Base-by-base conservation (phyloP, 257 asterid species). In the Lycium barbarum region DNA sequence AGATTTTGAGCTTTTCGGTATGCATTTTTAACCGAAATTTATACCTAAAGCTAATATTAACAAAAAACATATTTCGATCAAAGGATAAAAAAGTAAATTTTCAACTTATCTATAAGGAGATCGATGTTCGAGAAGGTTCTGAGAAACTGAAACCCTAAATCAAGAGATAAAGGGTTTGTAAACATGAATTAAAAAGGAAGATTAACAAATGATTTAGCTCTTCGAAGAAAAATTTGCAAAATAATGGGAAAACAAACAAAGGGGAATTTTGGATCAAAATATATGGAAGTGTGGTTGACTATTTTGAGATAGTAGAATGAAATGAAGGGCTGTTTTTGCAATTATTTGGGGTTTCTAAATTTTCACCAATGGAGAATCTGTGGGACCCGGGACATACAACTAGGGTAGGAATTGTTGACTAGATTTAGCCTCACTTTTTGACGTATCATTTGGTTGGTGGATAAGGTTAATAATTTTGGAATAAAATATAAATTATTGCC, bases 111-210 rank as follows among this genome's bases (percentile, higher is more conserved):
- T 5, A 73, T 11, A 45, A n/a, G 38, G 59, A 73, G 14, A 49
- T 49, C 62, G 22, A 9, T n/a, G 4, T 73, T 47, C 59, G 6
- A 47, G 59, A 73, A 73, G 40, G 59, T 73, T 73, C 80, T 47
- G 38, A 73, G 40, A 49, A 74, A 49, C 62, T 20, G 38, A 74
- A 74, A 74, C 81, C 81, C 81, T 74, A 74, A 71, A 9, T n/a
- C 38, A 0, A 55, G 4, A 54, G 4, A 40, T 6, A 40, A 40
- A 40, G 45, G 45, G 6, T 40, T 40, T 40, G 45, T 2, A 5
- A 40, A 26, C 33, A 26, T 26, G 33, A 26, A 26, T 26, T 26
- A 26, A 17, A 40, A 61, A n/a, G 12, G 67, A n/a, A 8, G 35
- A 61, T 26, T 61, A 22, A 9, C 2, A 33, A 33, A 6, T 33